phyloP scores from a whole-genome alignment of 257 asterid genomes.

The Hygrophila difformis region DNA sequence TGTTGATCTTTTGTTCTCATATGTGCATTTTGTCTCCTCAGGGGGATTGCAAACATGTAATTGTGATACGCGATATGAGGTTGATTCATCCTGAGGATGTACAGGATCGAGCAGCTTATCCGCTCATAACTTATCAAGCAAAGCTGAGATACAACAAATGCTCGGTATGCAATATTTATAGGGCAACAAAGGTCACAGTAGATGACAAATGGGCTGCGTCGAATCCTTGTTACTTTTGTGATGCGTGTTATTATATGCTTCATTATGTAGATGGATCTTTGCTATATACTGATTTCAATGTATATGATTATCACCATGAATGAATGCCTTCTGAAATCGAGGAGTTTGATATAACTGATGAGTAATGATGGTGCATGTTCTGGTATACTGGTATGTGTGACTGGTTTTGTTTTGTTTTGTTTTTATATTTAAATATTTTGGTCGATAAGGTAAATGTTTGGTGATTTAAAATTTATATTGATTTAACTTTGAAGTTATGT shows the following conservation, averaged over 20 bases:
- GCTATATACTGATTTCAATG: slow-evolving; percentile 62
- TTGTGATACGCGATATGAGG: slow-evolving; percentile 86
- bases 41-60: slow-evolving; percentile 97
- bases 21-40: slow-evolving; percentile 17
- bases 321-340: too few relatives aligned
- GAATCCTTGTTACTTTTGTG: slow-evolving; percentile 86
- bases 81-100: slow-evolving; percentile 74
- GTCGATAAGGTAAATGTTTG: too few relatives aligned
- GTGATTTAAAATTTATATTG: too few relatives aligned
- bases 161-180: slow-evolving; percentile 70
- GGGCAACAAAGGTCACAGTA: slow-evolving; percentile 66
- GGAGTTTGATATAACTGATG: too few relatives aligned
- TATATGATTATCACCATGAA: slow-evolving; percentile 64
- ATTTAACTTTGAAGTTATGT: too few relatives aligned
- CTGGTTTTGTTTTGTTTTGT: too few relatives aligned
- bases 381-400: too few relatives aligned
- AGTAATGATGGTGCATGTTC: too few relatives aligned
- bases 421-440: too few relatives aligned
- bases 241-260: too few relatives aligned
- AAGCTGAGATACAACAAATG: slow-evolving; percentile 57
- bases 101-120: slow-evolving; percentile 72
- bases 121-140: slow-evolving; percentile 38
- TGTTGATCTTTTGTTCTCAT: too few relatives aligned
- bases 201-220: slow-evolving; percentile 81
- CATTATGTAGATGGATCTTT: slow-evolving; percentile 56